Conservation (phyloP, 1,139 yeast species). For the Zygosaccharomyces sapae region DNA sequence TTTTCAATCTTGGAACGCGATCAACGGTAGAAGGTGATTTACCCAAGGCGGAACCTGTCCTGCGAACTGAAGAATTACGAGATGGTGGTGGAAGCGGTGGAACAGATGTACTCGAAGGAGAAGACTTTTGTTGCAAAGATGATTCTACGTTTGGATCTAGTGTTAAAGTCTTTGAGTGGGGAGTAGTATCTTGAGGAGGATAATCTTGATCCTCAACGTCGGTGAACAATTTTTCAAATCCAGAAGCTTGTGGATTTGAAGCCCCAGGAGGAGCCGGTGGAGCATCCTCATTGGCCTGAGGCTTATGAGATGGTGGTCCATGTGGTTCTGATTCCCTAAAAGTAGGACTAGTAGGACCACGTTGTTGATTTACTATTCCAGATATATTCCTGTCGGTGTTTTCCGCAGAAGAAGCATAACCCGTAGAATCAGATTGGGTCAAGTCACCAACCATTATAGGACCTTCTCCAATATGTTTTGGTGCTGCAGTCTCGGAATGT, state of each 20-base stretch:
- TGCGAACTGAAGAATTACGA: conserved; percentile 1
- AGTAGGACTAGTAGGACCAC: too few species aligned
- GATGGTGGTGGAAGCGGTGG: conserved; percentile 6
- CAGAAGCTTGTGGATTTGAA: neutral
- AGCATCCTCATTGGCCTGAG: neutral
- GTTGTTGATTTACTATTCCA: neutral
- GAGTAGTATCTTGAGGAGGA: neutral
- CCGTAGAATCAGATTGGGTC: conserved; percentile 37
- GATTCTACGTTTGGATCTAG: neutral
- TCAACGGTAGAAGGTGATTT: neutral
- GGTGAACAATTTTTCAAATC: neutral
- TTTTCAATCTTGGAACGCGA: neutral
- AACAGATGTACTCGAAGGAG: neutral
- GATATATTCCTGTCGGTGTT: conserved; percentile 37
- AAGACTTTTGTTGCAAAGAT: neutral
- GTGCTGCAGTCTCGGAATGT: neutral
- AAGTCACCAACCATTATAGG: conserved; percentile 12
- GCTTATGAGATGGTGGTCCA: conserved; percentile 24
- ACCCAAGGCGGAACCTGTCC: neutral
- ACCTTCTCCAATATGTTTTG: conserved; percentile 4
- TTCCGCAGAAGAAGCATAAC: conserved; percentile 49
- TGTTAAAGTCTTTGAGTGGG: neutral
- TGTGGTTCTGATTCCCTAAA: conserved; percentile 13
- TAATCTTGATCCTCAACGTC: neutral
- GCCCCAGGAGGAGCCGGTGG: neutral